phyloP scores from a whole-genome alignment of 345 rosid species.

The Linum usitatissimum region DNA sequence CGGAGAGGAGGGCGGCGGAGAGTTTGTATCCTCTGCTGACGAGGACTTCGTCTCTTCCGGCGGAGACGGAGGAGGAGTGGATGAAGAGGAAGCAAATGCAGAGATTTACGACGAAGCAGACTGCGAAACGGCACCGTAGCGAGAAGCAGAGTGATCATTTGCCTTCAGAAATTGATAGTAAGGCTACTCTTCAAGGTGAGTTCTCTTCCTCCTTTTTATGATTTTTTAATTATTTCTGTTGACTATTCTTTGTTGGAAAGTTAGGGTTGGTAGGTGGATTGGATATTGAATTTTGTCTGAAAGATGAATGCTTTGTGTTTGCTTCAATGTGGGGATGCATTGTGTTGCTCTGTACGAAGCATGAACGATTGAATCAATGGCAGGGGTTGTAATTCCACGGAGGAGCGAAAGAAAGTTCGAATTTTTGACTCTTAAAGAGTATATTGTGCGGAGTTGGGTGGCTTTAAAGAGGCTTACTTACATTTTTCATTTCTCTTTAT shows the following conservation, averaged over 20 bases:
- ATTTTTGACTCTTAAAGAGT: slow-evolving; percentile 14
- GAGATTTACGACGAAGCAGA: slow-evolving; percentile 58
- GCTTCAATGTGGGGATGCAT: no score
- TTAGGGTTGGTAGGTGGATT: no score
- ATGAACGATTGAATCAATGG: slow-evolving; percentile 13
- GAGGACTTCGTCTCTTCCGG: slow-evolving; percentile 74
- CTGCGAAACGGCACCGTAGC: slow-evolving; percentile 67
- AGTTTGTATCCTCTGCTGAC: slow-evolving; percentile 33
- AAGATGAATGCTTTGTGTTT: no score
- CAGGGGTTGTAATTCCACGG: slow-evolving; percentile 26
- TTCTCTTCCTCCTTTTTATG: no score
- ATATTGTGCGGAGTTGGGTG: slow-evolving; percentile 6
- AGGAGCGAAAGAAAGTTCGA: slow-evolving; percentile 24
- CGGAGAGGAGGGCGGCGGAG: slow-evolving; percentile 34
- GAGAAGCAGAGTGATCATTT: slow-evolving; percentile 49
- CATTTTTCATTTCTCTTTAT: not conserved
- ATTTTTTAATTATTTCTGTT: no score
- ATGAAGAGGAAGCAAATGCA: slow-evolving; percentile 84
- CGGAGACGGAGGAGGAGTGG: slow-evolving; percentile 90
- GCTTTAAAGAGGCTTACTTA: no score
- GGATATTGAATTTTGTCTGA: no score
- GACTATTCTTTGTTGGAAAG: no score
- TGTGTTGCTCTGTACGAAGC: no score
- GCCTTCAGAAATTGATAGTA: no score
- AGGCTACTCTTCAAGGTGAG: no score